Evolutionary conservation across 495 filamentous ascomycete genomes (phyloP), one percentile per base, ranked within the genome.

Genomic region (Penicillium robsamsonii): DNA sequence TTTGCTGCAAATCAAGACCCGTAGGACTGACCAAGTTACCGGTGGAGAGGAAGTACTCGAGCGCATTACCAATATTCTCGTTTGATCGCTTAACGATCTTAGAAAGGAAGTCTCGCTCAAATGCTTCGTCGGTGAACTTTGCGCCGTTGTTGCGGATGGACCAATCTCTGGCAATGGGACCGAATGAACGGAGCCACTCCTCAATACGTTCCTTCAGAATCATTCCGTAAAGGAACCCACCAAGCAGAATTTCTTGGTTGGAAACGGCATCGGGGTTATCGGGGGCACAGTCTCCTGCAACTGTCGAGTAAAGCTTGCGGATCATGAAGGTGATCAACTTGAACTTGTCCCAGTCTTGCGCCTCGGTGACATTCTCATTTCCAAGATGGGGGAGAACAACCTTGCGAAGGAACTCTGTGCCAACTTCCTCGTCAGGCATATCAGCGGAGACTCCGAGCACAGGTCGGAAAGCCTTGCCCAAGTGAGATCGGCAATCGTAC

Each of bases 261-360:
- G 92, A 91, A 17, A 96, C 89, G 11, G 93, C 89, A 80, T 98
- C 94, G 11, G 94, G 92, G 67, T 98, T 97, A 71, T 98, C 94
- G 18, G 88, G 81, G 1, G 90, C 79, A 70, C 93, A 98, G 55
- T 96, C 94, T 45, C 93, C 92, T 56, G 89, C 90, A 24, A 92
- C 93, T 45, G 97, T 79, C 35, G 91, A 84, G 64, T 98, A 97
- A 43, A 98, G 82, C 68, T 98, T 98, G 48, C 91, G 79, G 63
- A 91, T 88, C 94, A 97, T 97, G 74, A 97, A 96, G 44, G 96
- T 78, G 47, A 97, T 78, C 86, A 96, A 84, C 60, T 87, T 87
- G 75, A 96, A 97, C 73, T 97, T 98, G 75, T 97, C 91, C 50
- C 79, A 79, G 62, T 97, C 85, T 66, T 94, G 88, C 30, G 83